Evolutionary conservation across 257 asterid genomes (phyloP), one percentile per base, ranked within the genome.

Genomic region (Petunia axillaris): DNA sequence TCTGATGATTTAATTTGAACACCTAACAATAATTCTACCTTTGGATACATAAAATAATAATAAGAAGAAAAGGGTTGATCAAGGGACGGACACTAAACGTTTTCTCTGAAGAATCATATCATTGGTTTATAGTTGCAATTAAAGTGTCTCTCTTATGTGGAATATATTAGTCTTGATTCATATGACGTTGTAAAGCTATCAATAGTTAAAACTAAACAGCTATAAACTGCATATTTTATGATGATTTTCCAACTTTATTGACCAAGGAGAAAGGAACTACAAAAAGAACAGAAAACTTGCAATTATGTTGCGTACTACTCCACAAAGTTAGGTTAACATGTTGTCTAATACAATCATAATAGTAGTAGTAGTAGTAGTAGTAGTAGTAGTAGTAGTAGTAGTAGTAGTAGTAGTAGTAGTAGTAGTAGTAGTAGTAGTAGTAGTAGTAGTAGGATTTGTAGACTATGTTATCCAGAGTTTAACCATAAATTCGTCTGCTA

Each of bases 11-110:
- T 70, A 10, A 0, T 46, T 70, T 25, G 16, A 40, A 65, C 25
- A 65, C 15, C 37, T 65, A 40, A 35, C 74, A 65, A 65, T 65
- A 39, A 65, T 65, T 65, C 74, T 4, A 70, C 43, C 77, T 46
- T 25, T 70, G 35, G 59, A 16, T 10, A 70, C 8, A 4, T 4
- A 1, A 55, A 2, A 14, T 11, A 55, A 11, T 55, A 55, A 1
- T 6, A 54, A 54, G n/a, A 53, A 53, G 16, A 53, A 11, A 11
- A 54, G 15, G 59, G 13, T 5, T 9, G 59, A 15, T 54, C 59
- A 54, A 54, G 16, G 59, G 13, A 13, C n/a, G 6, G 1, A 54
- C 16, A 54, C 16, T 3, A 54, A 54, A 3, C 16, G 25, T 16
- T 70, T 43, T 70, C 76, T 16, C 46, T 52, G 5, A 52, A 52